These are phyloP conservation scores for Meira miltonrushii DNA, from an alignment of 1,284 basidiomycete species.

Conservation along the genomic window DNA sequence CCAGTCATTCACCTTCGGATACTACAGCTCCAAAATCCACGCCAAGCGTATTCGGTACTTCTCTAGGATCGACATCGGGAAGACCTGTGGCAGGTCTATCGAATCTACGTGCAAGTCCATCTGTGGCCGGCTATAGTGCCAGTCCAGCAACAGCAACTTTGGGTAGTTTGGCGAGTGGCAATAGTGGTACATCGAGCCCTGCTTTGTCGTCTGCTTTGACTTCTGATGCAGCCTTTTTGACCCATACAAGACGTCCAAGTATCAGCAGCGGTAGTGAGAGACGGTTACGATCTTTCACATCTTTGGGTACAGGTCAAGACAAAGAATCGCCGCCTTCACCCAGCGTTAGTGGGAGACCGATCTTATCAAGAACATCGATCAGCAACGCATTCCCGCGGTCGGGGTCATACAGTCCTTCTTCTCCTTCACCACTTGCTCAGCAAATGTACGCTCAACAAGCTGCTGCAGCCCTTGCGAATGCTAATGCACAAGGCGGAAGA, in stretches of 20 bases:
- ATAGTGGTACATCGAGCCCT: conserved; percentile 20
- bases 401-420: conserved; percentile 36
- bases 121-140: not conserved
- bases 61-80: conserved; percentile 16
- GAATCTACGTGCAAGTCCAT: conserved; percentile 24
- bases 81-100: conserved; percentile 37
- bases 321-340: conserved; percentile 7
- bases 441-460: conserved; percentile 23
- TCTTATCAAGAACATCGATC: conserved; percentile 1
- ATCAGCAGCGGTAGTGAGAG: conserved; percentile 27
- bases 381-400: conserved; percentile 8
- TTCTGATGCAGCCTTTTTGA: conserved; percentile 32
- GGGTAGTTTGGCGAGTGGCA: not conserved
- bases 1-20: not conserved
- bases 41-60: conserved; percentile 34
- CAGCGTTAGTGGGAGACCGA: conserved; percentile 2
- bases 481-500: not conserved
- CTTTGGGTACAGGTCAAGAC: not conserved
- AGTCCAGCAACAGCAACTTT: conserved; percentile 1
- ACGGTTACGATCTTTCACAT: not conserved
- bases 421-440: conserved; percentile 34
- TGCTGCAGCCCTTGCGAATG: not conserved
- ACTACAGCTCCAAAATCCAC: not conserved
- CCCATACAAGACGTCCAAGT: conserved; percentile 21
- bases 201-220: conserved; percentile 21